Evolutionary conservation across 2,329 filamentous ascomycete species (phyloP).

Genomic region (Albifimbria verrucaria): DNA sequence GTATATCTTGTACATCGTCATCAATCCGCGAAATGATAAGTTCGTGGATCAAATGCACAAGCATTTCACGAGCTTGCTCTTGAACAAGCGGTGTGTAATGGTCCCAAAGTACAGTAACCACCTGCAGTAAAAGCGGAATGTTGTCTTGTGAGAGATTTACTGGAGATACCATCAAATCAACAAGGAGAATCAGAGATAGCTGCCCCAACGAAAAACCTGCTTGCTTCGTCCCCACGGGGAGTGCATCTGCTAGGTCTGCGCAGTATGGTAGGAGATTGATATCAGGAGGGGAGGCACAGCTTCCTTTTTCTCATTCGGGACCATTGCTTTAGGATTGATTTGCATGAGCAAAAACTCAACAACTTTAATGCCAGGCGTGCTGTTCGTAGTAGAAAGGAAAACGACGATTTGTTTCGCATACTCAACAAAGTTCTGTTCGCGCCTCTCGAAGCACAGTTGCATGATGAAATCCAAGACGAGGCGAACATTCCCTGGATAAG

Average conservation of each 20-base stretch:
- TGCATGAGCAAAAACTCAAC: conserved; percentile 91
- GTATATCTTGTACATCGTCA: conserved; percentile 56
- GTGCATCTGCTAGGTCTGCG: conserved; percentile 73
- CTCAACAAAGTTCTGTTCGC: conserved; percentile 97
- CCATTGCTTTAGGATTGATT: conserved; percentile 95
- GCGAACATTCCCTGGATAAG: conserved; percentile 89
- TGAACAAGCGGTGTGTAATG: conserved; percentile 94
- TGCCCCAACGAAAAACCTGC: conserved; percentile 90
- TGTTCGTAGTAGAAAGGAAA: conserved; percentile 78
- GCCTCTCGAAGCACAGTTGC: conserved; percentile 82
- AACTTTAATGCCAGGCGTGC: conserved; percentile 78
- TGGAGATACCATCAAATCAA: conserved; percentile 93
- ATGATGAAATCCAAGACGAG: conserved; percentile 97
- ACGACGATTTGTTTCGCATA: conserved; percentile 98
- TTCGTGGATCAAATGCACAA: conserved; percentile 95
- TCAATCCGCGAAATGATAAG: conserved; percentile 80
- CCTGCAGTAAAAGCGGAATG: conserved; percentile 82
- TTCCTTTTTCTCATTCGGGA: conserved; percentile 78
- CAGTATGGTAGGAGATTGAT: conserved; percentile 78
- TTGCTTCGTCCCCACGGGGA: conserved; percentile 88
- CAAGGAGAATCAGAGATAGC: conserved; percentile 85
- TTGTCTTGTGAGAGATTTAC: conserved; percentile 76
- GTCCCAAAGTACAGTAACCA: conserved; percentile 93
- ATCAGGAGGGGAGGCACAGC: conserved; percentile 69
- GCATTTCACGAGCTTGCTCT: conserved; percentile 95